A percentile compares a stretch with the other conserved stretches of the same genome.
Evolutionary conservation across 352 stramenopile species (phyloP).

Genomic region (Peronospora farinosa): DNA sequence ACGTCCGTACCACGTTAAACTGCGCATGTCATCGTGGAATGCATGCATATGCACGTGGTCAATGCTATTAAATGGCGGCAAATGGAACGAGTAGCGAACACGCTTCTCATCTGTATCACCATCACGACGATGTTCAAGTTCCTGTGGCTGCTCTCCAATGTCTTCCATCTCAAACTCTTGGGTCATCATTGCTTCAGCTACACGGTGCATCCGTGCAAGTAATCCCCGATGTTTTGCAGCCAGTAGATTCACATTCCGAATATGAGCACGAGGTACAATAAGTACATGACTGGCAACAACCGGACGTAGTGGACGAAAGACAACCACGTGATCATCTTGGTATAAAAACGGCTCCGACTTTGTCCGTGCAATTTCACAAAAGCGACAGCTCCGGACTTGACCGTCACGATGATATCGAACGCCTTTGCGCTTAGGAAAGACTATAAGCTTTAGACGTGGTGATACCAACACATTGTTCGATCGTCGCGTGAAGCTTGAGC

Average conservation of each 20-base stretch:
- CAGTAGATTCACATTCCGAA: conserved; percentile 74
- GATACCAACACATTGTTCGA: background rate
- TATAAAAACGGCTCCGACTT: conserved; percentile 65
- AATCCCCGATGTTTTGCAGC: conserved; percentile 40
- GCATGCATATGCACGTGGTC: conserved; percentile 87
- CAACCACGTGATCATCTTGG: conserved; percentile 67
- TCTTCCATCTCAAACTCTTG: background rate
- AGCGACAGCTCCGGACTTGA: conserved; percentile 58
- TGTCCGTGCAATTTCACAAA: conserved; percentile 68
- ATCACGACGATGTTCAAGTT: background rate
- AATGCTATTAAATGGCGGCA: conserved; percentile 82
- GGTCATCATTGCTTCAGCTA: conserved; percentile 46
- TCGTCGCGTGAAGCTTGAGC: background rate
- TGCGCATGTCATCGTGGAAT: conserved; percentile 40
- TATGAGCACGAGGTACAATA: conserved; percentile 71
- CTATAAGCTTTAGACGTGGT: conserved; percentile 32
- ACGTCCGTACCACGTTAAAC: conserved; percentile 47
- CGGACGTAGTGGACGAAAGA: conserved; percentile 70
- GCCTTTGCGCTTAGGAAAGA: conserved; percentile 62
- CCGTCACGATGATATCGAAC: conserved; percentile 61
- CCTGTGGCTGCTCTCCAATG: conserved; percentile 12
- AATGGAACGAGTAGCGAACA: conserved; percentile 54
- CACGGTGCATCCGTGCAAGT: conserved; percentile 54
- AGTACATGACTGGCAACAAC: conserved; percentile 69
- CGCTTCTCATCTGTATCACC: conserved; percentile 6